Percentiles rank a stretch among this genome's conserved stretches.
These are phyloP conservation scores for Xanthoparmelia taractica DNA, from an alignment of 495 filamentous ascomycete genomes.

Conservation along the genomic window DNA sequence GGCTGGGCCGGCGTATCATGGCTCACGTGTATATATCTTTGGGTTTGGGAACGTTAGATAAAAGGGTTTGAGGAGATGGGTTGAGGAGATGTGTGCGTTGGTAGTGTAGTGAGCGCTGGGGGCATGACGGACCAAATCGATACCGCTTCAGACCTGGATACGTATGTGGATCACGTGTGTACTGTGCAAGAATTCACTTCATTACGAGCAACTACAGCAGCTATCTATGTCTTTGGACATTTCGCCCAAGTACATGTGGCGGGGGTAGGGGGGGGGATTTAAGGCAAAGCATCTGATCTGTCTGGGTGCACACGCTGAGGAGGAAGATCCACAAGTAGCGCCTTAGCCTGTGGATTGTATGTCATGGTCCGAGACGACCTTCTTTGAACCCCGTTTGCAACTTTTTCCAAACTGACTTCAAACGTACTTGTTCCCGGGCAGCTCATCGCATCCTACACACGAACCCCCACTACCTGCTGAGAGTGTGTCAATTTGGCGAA, in stretches of 20 bases:
- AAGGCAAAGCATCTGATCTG: too few relatives aligned
- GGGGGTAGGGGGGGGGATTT: not conserved
- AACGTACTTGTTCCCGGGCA: not conserved
- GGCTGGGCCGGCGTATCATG: too few relatives aligned
- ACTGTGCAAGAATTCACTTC: not conserved
- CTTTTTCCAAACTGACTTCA: not conserved
- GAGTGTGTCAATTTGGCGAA: not conserved
- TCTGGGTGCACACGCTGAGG: constrained; percentile 5
- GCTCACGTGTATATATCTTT: too few relatives aligned
- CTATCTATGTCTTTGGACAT: not conserved
- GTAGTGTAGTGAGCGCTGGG: too few relatives aligned
- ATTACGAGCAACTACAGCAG: not conserved
- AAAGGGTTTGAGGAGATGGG: too few relatives aligned
- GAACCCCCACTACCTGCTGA: not conserved
- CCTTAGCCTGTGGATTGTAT: not conserved
- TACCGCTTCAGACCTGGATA: too few relatives aligned
- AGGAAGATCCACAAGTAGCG: not conserved
- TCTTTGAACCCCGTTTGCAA: not conserved
- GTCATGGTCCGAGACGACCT: not conserved
- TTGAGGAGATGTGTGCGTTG: too few relatives aligned
- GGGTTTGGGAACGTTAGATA: too few relatives aligned
- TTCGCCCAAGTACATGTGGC: not conserved
- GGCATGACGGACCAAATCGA: too few relatives aligned
- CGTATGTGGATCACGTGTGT: too few relatives aligned
- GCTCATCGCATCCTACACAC: not conserved